Percentiles rank a stretch among this genome's conserved stretches.
Conservation (phyloP, 768 basidiomycete genomes). For the Nidularia pulvinata region DNA sequence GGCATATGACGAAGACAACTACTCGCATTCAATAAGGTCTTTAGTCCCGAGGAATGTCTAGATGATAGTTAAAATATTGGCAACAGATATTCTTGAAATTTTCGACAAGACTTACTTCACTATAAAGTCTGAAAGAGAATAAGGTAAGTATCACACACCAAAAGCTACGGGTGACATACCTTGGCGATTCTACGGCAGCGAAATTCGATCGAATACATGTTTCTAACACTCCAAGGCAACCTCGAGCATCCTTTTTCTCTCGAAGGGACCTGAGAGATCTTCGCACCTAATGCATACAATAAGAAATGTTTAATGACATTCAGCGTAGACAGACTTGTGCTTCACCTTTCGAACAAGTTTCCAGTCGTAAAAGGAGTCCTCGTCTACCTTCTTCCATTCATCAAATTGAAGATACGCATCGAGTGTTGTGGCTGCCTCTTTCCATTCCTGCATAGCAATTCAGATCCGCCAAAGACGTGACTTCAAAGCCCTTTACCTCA, state of each 20-base stretch:
- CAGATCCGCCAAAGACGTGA: not conserved
- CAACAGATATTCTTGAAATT: constrained; percentile 1
- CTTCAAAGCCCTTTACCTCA: constrained; percentile 40
- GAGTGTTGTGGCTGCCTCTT: constrained; percentile 70
- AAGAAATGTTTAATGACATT: not conserved
- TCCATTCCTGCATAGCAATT: constrained; percentile 71
- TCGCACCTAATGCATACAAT: constrained; percentile 48
- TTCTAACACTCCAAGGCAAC: constrained; percentile 87
- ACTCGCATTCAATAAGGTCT: constrained; percentile 79
- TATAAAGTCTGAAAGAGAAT: constrained; percentile 65
- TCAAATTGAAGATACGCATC: constrained; percentile 86
- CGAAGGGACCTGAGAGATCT: constrained; percentile 72
- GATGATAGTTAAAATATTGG: constrained; percentile 7
- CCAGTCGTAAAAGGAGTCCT: constrained; percentile 93
- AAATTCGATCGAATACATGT: constrained; percentile 92
- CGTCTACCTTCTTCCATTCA: constrained; percentile 88
- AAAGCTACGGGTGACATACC: constrained; percentile 31
- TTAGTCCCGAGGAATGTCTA: constrained; percentile 95
- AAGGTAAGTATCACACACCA: not conserved
- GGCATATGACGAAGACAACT: not conserved
- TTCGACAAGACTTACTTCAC: constrained; percentile 67
- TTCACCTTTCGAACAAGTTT: constrained; percentile 75
- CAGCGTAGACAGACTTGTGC: not conserved
- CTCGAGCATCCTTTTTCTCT: constrained; percentile 79
- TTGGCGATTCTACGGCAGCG: constrained; percentile 86